phyloP scores from a whole-genome alignment of 352 stramenopile genomes.

The Thalassiosira livingstoniorum region DNA sequence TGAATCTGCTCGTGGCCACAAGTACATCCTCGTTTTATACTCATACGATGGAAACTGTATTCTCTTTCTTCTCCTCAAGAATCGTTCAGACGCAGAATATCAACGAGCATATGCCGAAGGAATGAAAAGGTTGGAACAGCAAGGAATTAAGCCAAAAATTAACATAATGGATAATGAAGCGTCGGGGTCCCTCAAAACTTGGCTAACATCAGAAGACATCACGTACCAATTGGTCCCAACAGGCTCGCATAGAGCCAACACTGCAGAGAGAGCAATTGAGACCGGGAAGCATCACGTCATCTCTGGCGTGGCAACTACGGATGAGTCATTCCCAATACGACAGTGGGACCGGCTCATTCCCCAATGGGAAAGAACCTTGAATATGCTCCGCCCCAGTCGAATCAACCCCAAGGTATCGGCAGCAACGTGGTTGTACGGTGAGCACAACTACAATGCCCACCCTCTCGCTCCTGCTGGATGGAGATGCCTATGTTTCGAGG shows the following conservation, averaged over 20 bases:
- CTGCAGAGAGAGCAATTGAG: conserved; percentile 57
- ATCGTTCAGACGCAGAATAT: too few species aligned
- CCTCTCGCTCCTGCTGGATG: conserved; percentile 23
- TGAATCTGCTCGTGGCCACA: too few species aligned
- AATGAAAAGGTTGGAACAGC: too few species aligned
- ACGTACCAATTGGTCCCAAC: conserved; percentile 2
- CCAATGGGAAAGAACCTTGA: conserved; percentile 39
- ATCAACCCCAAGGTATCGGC: conserved; percentile 45
- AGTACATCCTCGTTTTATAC: too few species aligned
- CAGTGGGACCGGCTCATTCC: conserved; percentile 36
- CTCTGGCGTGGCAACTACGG: background rate
- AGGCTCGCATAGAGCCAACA: conserved; percentile 1
- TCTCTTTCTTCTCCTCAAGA: too few species aligned
- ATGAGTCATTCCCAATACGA: conserved; percentile 25
- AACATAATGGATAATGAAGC: conserved; percentile 46
- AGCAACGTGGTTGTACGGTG: background rate
- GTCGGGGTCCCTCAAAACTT: conserved; percentile 10
- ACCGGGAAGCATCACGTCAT: conserved; percentile 68
- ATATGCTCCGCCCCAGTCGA: conserved; percentile 32
- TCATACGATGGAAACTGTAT: too few species aligned
- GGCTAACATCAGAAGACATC: background rate
- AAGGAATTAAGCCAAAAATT: conserved; percentile 25
- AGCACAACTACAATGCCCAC: conserved; percentile 6
- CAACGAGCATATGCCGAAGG: too few species aligned
- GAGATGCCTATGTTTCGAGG: conserved; percentile 10